These are phyloP conservation scores for Diplosphaera chodatii DNA, from an alignment of 139 green algal genomes.

Conservation along the genomic window DNA sequence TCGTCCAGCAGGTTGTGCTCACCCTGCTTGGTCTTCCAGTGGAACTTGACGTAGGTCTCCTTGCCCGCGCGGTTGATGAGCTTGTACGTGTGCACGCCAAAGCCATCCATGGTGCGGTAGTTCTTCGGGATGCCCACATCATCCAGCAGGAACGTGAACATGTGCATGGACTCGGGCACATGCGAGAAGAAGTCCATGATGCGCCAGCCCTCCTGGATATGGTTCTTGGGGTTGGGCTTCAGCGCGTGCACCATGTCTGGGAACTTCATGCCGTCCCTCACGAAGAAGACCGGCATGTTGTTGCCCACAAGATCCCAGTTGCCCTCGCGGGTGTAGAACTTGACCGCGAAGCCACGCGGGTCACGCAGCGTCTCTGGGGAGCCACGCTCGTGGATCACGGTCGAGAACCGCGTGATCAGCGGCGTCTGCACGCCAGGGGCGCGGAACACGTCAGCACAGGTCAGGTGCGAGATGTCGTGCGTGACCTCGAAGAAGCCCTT, in stretches of 20 bases:
- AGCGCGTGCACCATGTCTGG: slow-evolving; percentile 94
- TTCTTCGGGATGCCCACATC: slow-evolving; percentile 86
- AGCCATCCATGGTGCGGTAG: slow-evolving; percentile 93
- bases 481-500: slow-evolving; percentile 99
- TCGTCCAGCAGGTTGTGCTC: slow-evolving; percentile 85
- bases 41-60: slow-evolving; percentile 92
- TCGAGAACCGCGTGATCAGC: slow-evolving; percentile 89
- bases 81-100: slow-evolving; percentile 95
- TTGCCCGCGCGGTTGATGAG: slow-evolving; percentile 74
- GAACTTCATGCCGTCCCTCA: slow-evolving; percentile 94
- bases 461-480: slow-evolving; percentile 90
- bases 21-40: slow-evolving; percentile 80
- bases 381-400: slow-evolving; percentile 79
- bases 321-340: slow-evolving; percentile 95
- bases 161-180: slow-evolving; percentile 84
- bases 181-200: slow-evolving; percentile 97
- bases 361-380: slow-evolving; percentile 90
- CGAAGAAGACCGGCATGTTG: slow-evolving; percentile 89
- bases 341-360: slow-evolving; percentile 91
- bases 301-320: slow-evolving; percentile 87
- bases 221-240: slow-evolving; percentile 94
- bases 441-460: slow-evolving; percentile 90
- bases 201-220: slow-evolving; percentile 93
- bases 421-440: slow-evolving; percentile 90
- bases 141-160: slow-evolving; percentile 93